Percentiles rank a stretch among this genome's conserved stretches.
Conservation (phyloP, 768 basidiomycete species). For the Baorangia bicolor region DNA sequence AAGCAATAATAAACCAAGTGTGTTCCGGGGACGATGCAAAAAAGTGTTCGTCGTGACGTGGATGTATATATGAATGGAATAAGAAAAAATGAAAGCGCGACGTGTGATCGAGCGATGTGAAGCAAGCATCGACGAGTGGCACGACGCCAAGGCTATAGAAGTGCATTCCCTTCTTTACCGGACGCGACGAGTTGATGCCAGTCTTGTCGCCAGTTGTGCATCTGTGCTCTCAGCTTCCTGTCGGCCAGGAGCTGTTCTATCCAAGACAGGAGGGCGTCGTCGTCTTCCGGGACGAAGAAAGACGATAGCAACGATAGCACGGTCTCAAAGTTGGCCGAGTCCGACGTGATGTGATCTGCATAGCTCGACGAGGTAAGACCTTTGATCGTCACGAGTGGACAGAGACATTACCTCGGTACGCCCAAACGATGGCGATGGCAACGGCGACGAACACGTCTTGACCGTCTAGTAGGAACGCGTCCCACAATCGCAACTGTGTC, state of each 20-base stretch:
- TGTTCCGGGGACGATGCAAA: slow-evolving; percentile 17
- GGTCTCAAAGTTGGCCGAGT: slow-evolving; percentile 84
- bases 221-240: slow-evolving; percentile 67
- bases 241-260: slow-evolving; percentile 58
- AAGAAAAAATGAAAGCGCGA: slow-evolving; percentile 11
- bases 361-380: slow-evolving; percentile 1
- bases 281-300: slow-evolving; percentile 92
- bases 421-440: slow-evolving; percentile 88
- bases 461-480: slow-evolving; percentile 89
- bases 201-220: slow-evolving; percentile 74
- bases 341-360: slow-evolving; percentile 80
- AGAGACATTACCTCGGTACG: slow-evolving; percentile 67
- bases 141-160: slow-evolving; percentile 43
- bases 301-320: slow-evolving; percentile 89
- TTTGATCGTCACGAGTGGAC: background rate
- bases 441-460: slow-evolving; percentile 84
- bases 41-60: slow-evolving; percentile 17
- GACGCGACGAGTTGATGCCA: slow-evolving; percentile 71
- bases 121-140: background rate
- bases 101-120: slow-evolving; percentile 3
- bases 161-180: slow-evolving; percentile 59
- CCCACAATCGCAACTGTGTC: slow-evolving; percentile 93
- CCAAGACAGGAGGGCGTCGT: slow-evolving; percentile 81
- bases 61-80: slow-evolving; percentile 24
- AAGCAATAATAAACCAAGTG: slow-evolving; percentile 21